phyloP scores from a whole-genome alignment of 495 filamentous ascomycete genomes.

The Penicillium verhagenii region DNA sequence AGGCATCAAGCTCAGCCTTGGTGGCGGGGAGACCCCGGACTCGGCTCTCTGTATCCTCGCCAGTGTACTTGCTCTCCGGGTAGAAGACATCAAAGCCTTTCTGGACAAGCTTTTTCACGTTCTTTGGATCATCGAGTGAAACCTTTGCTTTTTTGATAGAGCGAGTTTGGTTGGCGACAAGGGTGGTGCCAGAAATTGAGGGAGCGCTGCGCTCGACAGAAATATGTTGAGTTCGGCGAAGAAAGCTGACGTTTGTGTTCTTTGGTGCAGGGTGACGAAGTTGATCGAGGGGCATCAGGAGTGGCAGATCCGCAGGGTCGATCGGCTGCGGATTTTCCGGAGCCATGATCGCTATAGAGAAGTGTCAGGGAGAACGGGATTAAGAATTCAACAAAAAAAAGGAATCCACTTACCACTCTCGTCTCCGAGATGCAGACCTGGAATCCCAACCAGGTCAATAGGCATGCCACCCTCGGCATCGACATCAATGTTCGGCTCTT shows the following conservation, averaged over 20 bases:
- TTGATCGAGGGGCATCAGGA: conserved; percentile 75
- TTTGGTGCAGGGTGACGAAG: conserved; percentile 78
- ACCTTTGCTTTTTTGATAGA: conserved; percentile 43
- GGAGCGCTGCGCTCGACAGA: conserved; percentile 60
- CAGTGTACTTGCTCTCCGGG: conserved; percentile 58
- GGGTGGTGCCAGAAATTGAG: conserved; percentile 35
- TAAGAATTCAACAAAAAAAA: background rate
- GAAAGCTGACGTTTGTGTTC: conserved; percentile 77
- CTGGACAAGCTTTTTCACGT: conserved; percentile 76
- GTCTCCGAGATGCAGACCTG: conserved; percentile 90
- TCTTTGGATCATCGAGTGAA: conserved; percentile 71
- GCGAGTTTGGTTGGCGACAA: conserved; percentile 36
- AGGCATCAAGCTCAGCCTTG: conserved; percentile 62
- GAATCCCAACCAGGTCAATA: conserved; percentile 90
- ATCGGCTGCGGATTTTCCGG: conserved; percentile 64
- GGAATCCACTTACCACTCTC: conserved; percentile 73
- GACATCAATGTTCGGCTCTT: conserved; percentile 93
- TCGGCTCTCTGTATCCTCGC: conserved; percentile 48
- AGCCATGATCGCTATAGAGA: conserved; percentile 71
- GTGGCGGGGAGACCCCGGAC: conserved; percentile 56
- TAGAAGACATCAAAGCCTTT: conserved; percentile 86
- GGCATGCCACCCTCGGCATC: conserved; percentile 98
- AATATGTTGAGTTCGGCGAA: conserved; percentile 94
- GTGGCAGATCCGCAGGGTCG: conserved; percentile 77
- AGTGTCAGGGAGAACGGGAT: background rate